Base-by-base conservation (phyloP, 2,329 filamentous ascomycete genomes). In the Allantophomopsis cytisporea region DNA sequence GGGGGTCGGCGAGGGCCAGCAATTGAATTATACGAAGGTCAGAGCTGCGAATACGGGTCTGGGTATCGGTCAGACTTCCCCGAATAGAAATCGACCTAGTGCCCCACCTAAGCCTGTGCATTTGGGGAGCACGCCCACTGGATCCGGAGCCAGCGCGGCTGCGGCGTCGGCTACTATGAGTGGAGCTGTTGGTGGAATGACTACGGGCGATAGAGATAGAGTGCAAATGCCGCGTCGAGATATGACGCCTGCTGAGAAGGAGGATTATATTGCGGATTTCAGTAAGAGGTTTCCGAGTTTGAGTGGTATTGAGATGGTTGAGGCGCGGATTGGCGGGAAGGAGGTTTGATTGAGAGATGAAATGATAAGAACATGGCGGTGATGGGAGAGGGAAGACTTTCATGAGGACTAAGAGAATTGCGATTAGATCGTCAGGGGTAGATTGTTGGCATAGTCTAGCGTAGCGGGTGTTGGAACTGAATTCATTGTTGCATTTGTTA, bases 261-360 rank as follows among this genome's bases (percentile, higher is more conserved):
- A 77, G 35, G 83, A 87, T 48, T 80, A 80, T 51, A 58, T 80
- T 35, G 59, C 62, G 43, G 60, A 84, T 54, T 95, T 96, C 56
- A 80, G 79, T 44, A 87, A 87, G 60, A 69, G 86, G 42, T 95
- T 87, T 59, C 89, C 89, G 1, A 93, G 83, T 55, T 63, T 96
- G 42, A 80, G 78, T 41, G 74, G 85, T 8, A 73, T 95, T 49
- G 88, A 95, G 63, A 83, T 57, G 54, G 55, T 58, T 35, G 55
- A 57, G 45, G 52, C 46, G 37, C 47, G 50, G 33, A 50, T 56
- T 40, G 46, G 45, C 8, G 23, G 23, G 8, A 28, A 28, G 23
- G 23, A 28, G 23, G 23, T 28, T 12, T 28, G 11, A 28, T 28
- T n/a, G n/a, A 28, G 23, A 28, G 23, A 12, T 8, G 7, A n/a